A percentile compares a stretch with the other conserved stretches of the same genome.
phyloP scores from a whole-genome alignment of 2,329 filamentous ascomycete genomes.

The Hypoxylon sp. region DNA sequence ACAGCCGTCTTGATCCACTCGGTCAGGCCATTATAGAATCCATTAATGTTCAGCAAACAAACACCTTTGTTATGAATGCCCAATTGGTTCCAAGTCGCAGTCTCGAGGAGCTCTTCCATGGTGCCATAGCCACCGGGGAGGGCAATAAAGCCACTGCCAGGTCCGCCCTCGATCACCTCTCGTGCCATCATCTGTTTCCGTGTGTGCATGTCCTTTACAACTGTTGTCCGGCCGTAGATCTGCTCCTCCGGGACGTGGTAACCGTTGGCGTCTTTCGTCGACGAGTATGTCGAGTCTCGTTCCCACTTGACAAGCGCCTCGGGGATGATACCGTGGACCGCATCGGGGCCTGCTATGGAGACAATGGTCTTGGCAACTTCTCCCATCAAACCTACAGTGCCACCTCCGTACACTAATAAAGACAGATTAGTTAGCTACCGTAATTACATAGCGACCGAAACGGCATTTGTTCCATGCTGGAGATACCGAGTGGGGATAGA shows the following conservation, averaged over 20 bases:
- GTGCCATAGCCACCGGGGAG: conserved; percentile 89
- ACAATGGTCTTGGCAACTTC: conserved; percentile 89
- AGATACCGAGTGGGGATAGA: conserved; percentile 9
- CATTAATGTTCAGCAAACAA: conserved; percentile 84
- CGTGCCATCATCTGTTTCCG: conserved; percentile 93
- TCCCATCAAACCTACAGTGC: conserved; percentile 95
- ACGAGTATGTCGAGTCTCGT: conserved; percentile 66
- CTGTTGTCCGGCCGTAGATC: conserved; percentile 82
- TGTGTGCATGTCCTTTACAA: conserved; percentile 96
- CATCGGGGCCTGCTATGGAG: conserved; percentile 77
- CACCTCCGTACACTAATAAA: conserved; percentile 83
- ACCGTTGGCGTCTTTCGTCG: conserved; percentile 54
- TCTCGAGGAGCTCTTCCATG: conserved; percentile 93
- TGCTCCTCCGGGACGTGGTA: conserved; percentile 69
- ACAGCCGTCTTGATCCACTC: conserved; percentile 82
- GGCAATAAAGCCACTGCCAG: conserved; percentile 88
- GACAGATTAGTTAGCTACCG: conserved; percentile 8
- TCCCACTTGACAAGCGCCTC: conserved; percentile 83
- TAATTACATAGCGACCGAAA: background rate
- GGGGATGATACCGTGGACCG: conserved; percentile 95
- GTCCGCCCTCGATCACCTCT: conserved; percentile 82
- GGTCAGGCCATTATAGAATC: conserved; percentile 90
- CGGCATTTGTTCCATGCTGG: too few species aligned
- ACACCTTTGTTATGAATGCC: conserved; percentile 87
- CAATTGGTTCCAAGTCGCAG: conserved; percentile 93